These are phyloP conservation scores for Physaria fendleri DNA, from an alignment of 345 rosid genomes.

Conservation along the genomic window DNA sequence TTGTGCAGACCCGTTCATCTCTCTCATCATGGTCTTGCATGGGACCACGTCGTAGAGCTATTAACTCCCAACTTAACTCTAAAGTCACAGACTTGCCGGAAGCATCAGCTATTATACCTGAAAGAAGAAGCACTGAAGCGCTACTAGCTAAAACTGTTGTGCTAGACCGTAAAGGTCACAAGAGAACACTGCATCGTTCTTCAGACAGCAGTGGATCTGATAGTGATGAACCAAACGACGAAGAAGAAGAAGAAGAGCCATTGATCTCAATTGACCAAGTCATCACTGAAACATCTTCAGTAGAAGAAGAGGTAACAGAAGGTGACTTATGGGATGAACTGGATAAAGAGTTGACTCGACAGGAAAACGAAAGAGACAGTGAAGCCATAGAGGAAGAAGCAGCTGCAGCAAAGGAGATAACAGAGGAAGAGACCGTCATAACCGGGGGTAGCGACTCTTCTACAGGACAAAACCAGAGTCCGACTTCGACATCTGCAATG, in stretches of 20 bases:
- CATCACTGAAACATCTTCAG: conserved; percentile 31
- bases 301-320: conserved; percentile 47
- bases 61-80: conserved; percentile 36
- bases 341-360: conserved; percentile 75
- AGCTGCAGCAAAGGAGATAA: conserved; percentile 67
- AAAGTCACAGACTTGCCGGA: conserved; percentile 44
- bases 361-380: conserved; percentile 46
- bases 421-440: conserved; percentile 56
- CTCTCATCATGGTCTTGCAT: conserved; percentile 90
- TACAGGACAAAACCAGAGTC: conserved; percentile 33
- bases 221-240: conserved; percentile 40
- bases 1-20: conserved; percentile 68
- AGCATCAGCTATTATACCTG: conserved; percentile 40
- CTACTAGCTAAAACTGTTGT: conserved; percentile 29
- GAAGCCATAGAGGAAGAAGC: conserved; percentile 70
- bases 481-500: conserved; percentile 27
- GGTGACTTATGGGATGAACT: conserved; percentile 86
- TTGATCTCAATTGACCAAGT: conserved; percentile 38
- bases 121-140: conserved; percentile 42
- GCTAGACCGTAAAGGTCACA: conserved; percentile 22
- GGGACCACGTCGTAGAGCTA: conserved; percentile 72
- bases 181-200: conserved; percentile 34
- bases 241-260: conserved; percentile 68
- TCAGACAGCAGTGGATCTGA: conserved; percentile 43
- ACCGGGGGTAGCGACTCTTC: conserved; percentile 16